Evolutionary conservation across 768 basidiomycete genomes (phyloP).

Genomic region (Collybia sp.): DNA sequence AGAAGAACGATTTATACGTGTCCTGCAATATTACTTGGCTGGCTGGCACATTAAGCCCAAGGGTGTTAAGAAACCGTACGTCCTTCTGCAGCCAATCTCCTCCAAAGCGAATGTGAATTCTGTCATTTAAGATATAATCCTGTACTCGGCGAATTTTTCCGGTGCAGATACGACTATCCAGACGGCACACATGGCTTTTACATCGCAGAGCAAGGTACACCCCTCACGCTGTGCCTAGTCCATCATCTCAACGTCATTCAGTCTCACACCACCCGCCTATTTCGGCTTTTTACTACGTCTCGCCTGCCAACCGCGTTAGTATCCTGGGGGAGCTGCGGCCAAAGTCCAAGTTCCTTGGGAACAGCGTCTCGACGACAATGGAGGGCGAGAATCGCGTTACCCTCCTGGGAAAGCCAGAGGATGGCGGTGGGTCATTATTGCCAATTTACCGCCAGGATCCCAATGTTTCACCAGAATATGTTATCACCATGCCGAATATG

Average conservation of each 20-base stretch:
- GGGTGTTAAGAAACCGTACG: slow-evolving; percentile 97
- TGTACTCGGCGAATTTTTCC: slow-evolving; percentile 95
- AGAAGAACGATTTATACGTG: slow-evolving; percentile 87
- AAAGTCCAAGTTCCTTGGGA: slow-evolving; percentile 94
- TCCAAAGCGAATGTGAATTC: background rate
- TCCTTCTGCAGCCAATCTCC: background rate
- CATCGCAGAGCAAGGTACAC: slow-evolving; percentile 88
- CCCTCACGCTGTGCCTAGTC: background rate
- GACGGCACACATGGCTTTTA: slow-evolving; percentile 92
- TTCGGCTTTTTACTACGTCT: slow-evolving; percentile 94
- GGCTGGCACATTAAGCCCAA: slow-evolving; percentile 99
- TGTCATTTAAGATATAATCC: slow-evolving; percentile 77
- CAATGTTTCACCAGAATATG: slow-evolving; percentile 52
- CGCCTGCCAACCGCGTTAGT: slow-evolving; percentile 80
- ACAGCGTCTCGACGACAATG: slow-evolving; percentile 94
- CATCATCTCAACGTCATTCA: slow-evolving; percentile 20
- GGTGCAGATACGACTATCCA: slow-evolving; percentile 89
- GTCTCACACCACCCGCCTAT: slow-evolving; percentile 95
- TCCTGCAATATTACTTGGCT: slow-evolving; percentile 93
- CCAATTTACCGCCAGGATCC: background rate
- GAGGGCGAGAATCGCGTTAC: slow-evolving; percentile 91
- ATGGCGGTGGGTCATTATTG: slow-evolving; percentile 54
- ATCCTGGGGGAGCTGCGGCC: slow-evolving; percentile 93
- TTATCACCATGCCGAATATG: slow-evolving; percentile 98
- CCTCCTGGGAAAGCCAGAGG: slow-evolving; percentile 77